These are phyloP conservation scores for Hansenula sp. DNA, from an alignment of 1,139 yeast species.

Conservation along the genomic window DNA sequence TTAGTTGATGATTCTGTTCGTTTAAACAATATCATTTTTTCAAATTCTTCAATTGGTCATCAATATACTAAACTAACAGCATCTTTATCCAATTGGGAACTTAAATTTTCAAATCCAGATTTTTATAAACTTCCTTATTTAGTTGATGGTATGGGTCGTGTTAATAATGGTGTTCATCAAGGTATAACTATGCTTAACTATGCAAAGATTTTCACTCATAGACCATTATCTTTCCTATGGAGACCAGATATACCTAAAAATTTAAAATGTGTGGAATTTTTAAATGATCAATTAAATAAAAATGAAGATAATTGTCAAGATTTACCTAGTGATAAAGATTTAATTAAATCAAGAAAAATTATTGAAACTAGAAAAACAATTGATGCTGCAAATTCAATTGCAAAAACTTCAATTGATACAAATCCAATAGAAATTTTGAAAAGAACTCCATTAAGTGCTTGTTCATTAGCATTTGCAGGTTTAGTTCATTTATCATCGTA, in stretches of 20 bases:
- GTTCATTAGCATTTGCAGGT: constrained; percentile 46
- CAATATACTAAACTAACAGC: constrained; percentile 36
- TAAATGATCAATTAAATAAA: constrained; percentile 19
- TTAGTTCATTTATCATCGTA: constrained; percentile 46
- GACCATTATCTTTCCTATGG: constrained; percentile 49
- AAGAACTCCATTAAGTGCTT: constrained; percentile 46
- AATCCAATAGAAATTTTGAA: constrained; percentile 35
- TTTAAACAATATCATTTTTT: constrained; percentile 38
- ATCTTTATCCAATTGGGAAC: constrained; percentile 44
- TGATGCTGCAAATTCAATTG: constrained; percentile 46
- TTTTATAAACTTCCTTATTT: constrained; percentile 37
- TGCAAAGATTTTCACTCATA: constrained; percentile 46
- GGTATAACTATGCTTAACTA: constrained; percentile 40
- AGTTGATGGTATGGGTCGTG: constrained; percentile 35
- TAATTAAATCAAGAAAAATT: constrained; percentile 37
- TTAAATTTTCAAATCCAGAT: constrained; percentile 40
- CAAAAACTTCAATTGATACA: constrained; percentile 40
- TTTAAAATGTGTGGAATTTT: constrained; percentile 32
- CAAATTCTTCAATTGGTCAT: constrained; percentile 31
- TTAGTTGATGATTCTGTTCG: constrained; percentile 44
- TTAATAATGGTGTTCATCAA: constrained; percentile 49
- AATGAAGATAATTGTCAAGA: constrained; percentile 17
- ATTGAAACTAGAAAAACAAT: constrained; percentile 48
- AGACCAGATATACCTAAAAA: constrained; percentile 41
- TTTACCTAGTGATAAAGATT: constrained; percentile 23